Conservation (phyloP, 495 filamentous ascomycete genomes). For the Poronia punctata region DNA sequence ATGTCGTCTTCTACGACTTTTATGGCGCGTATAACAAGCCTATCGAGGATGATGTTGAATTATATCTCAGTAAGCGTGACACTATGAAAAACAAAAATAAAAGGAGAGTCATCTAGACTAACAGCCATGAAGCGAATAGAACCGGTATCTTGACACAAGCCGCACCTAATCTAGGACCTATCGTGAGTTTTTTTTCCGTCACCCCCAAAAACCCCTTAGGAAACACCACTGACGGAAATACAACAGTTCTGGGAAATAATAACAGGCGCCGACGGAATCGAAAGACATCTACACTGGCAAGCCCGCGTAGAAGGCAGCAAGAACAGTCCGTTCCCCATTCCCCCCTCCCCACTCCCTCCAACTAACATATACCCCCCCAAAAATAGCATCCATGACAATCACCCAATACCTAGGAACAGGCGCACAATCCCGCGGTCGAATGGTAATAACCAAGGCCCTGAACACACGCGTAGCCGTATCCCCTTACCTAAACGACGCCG, state of each 20-base stretch:
- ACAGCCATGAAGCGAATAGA: conserved; percentile 31
- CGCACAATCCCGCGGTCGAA: conserved; percentile 42
- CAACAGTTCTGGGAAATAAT: conserved; percentile 38
- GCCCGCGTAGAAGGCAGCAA: conserved; percentile 43
- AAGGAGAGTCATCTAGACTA: too few species aligned
- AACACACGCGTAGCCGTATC: conserved; percentile 36
- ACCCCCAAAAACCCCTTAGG: not conserved
- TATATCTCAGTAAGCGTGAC: conserved; percentile 14
- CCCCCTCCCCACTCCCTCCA: too few species aligned
- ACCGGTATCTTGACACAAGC: conserved; percentile 54
- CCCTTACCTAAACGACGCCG: conserved; percentile 37
- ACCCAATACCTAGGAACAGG: conserved; percentile 52
- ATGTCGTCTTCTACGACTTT: conserved; percentile 49
- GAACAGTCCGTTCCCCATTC: conserved; percentile 18
- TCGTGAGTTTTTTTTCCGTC: too few species aligned
- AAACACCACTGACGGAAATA: conserved; percentile 1
- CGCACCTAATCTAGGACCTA: conserved; percentile 49
- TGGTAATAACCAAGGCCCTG: conserved; percentile 40
- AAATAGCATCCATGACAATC: conserved; percentile 39
- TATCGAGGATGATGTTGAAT: conserved; percentile 15
- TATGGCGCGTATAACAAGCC: conserved; percentile 42
- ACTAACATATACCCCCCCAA: not conserved
- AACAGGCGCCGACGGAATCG: conserved; percentile 45
- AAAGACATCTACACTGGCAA: conserved; percentile 50
- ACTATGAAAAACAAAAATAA: conserved; percentile 4